Evolutionary conservation across 2,329 filamentous ascomycete species (phyloP).

Genomic region (Paracoccidioides lutzii): DNA sequence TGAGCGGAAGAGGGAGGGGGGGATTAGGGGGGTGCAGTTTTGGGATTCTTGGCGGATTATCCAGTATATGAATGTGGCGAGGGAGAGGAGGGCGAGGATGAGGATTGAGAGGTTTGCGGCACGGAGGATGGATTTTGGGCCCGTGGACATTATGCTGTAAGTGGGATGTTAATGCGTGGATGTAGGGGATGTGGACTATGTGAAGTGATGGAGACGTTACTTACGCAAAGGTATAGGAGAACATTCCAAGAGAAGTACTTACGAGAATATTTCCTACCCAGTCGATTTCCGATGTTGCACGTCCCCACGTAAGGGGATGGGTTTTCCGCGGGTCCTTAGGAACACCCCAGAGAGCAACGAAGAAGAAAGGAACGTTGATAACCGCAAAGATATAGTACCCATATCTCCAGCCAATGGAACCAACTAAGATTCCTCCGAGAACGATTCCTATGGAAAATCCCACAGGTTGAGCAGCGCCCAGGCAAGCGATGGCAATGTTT

Average conservation of each 20-base stretch:
- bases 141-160: conserved; percentile 9
- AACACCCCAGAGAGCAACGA: conserved; percentile 27
- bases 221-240: conserved; percentile 3
- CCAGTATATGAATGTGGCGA: conserved; percentile 42
- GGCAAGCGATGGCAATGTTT: conserved; percentile 38
- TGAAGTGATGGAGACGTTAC: neutral
- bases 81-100: conserved; percentile 13
- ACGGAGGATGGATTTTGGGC: neutral
- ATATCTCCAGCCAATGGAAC: conserved; percentile 39
- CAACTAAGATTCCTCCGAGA: conserved; percentile 39
- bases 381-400: conserved; percentile 39
- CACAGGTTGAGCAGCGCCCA: conserved; percentile 38
- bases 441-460: conserved; percentile 39
- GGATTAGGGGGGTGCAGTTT: conserved; percentile 41
- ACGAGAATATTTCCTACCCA: conserved; percentile 1
- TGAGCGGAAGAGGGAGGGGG: conserved; percentile 47
- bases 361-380: conserved; percentile 30
- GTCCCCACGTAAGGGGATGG: neutral
- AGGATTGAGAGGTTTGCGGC: conserved; percentile 6
- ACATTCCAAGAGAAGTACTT: conserved; percentile 2
- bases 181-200: neutral
- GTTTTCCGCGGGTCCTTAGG: conserved; percentile 17
- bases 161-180: neutral
- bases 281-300: conserved; percentile 1
- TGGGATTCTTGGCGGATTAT: conserved; percentile 34